These are phyloP conservation scores for Talaromyces stipitatus DNA, from an alignment of 495 filamentous ascomycete genomes.

Conservation along the genomic window DNA sequence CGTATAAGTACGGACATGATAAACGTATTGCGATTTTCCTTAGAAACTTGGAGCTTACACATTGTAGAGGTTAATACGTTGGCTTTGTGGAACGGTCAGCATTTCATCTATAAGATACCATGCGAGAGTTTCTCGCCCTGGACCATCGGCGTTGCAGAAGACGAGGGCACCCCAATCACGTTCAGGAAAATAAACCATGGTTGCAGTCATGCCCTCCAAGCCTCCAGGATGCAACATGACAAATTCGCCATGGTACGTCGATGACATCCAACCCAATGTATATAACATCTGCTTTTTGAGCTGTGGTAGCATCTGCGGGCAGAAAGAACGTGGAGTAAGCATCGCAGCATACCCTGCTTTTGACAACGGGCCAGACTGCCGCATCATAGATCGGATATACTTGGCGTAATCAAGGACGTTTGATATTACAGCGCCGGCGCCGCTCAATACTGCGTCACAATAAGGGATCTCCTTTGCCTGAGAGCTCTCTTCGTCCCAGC, in stretches of 20 bases:
- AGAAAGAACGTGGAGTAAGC: slow-evolving; percentile 18
- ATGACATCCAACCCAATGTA: slow-evolving; percentile 11
- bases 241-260: slow-evolving; percentile 11
- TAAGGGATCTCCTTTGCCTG: slow-evolving; percentile 4
- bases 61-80: neutral
- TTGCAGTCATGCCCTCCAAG: slow-evolving; percentile 87
- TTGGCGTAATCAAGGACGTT: slow-evolving; percentile 42
- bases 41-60: neutral
- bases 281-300: slow-evolving; percentile 7
- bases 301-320: neutral
- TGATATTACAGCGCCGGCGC: slow-evolving; percentile 41
- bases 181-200: slow-evolving; percentile 29
- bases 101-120: slow-evolving; percentile 4
- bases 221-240: slow-evolving; percentile 46
- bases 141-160: slow-evolving; percentile 1
- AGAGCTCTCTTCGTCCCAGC: slow-evolving; percentile 11
- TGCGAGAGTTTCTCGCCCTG: slow-evolving; percentile 1
- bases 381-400: slow-evolving; percentile 31
- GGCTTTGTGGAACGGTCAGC: neutral
- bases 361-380: slow-evolving; percentile 12
- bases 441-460: slow-evolving; percentile 19
- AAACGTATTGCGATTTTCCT: neutral
- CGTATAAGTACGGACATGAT: neutral
- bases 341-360: slow-evolving; percentile 22
- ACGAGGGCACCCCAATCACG: slow-evolving; percentile 3